phyloP scores from a whole-genome alignment of 2,329 filamentous ascomycete species.

The Pyrenophora seminiperda region DNA sequence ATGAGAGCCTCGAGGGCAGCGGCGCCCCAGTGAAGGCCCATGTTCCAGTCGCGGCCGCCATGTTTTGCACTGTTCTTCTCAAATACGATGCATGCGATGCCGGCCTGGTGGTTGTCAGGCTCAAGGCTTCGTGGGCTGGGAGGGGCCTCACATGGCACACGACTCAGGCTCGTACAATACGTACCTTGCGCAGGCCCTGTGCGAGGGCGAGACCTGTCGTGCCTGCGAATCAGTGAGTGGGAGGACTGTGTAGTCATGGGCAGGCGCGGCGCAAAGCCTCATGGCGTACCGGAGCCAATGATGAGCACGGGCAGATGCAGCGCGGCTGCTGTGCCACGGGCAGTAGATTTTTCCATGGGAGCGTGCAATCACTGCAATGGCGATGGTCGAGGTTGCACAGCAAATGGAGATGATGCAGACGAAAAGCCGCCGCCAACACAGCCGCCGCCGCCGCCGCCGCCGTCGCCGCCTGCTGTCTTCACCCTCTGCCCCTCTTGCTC shows the following conservation, averaged over 20 bases:
- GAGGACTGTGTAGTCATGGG: background rate
- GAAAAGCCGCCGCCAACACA: too few relatives aligned
- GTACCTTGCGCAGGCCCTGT: constrained; percentile 44
- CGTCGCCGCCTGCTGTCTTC: too few relatives aligned
- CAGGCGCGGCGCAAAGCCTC: constrained; percentile 7
- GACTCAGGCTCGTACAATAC: constrained; percentile 12
- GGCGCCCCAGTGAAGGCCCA: constrained; percentile 68
- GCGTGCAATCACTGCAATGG: too few relatives aligned
- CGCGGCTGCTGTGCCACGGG: background rate
- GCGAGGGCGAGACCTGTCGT: constrained; percentile 46
- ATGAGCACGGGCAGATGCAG: constrained; percentile 32
- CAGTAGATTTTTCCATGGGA: constrained; percentile 5
- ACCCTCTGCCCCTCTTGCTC: too few relatives aligned
- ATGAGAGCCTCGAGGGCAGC: constrained; percentile 59
- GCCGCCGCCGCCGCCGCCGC: too few relatives aligned
- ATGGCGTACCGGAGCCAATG: constrained; percentile 39
- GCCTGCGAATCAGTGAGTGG: constrained; percentile 29
- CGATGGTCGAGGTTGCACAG: background rate
- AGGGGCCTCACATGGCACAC: background rate
- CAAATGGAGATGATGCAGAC: too few relatives aligned
- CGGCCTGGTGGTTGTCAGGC: constrained; percentile 31
- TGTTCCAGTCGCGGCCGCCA: constrained; percentile 63
- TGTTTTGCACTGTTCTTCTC: constrained; percentile 59
- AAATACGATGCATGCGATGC: constrained; percentile 57
- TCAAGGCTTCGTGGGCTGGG: too few relatives aligned